These are phyloP conservation scores for Neonectria faginata DNA, from an alignment of 2,329 filamentous ascomycete species.

Conservation along the genomic window DNA sequence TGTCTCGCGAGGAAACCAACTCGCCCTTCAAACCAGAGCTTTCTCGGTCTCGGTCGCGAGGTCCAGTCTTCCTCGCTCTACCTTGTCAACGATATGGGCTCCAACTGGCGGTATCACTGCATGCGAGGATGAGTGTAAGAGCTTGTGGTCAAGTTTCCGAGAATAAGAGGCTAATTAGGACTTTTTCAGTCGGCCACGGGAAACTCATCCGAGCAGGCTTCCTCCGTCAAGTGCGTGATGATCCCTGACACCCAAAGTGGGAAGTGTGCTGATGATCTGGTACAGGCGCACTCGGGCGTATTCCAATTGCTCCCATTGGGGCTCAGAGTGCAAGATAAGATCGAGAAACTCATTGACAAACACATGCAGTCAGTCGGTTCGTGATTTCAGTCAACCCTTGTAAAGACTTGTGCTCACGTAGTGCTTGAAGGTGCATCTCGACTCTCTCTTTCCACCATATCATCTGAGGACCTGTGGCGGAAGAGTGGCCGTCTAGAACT, in stretches of 20 bases:
- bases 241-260: not conserved
- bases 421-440: constrained; percentile 75
- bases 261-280: constrained; percentile 15
- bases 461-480: constrained; percentile 85
- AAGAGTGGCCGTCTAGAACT: constrained; percentile 83
- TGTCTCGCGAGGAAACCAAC: constrained; percentile 20
- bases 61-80: constrained; percentile 45
- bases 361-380: constrained; percentile 83
- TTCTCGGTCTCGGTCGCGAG: constrained; percentile 51
- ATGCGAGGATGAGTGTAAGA: constrained; percentile 64
- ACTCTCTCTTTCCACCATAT: constrained; percentile 84
- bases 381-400: constrained; percentile 13
- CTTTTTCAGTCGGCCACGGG: constrained; percentile 67
- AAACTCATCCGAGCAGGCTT: constrained; percentile 79
- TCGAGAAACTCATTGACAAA: constrained; percentile 86
- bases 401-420: constrained; percentile 20
- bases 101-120: constrained; percentile 77
- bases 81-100: constrained; percentile 80
- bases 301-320: constrained; percentile 94
- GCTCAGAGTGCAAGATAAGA: constrained; percentile 86
- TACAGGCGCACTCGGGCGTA: constrained; percentile 83
- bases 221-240: constrained; percentile 71
- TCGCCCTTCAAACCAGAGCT: constrained; percentile 33
- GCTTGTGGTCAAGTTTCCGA: not conserved
- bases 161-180: constrained; percentile 35